Evolutionary conservation across 2,329 filamentous ascomycete genomes (phyloP), one percentile per base, ranked within the genome.

Genomic region (Daldinia eschscholtzii): DNA sequence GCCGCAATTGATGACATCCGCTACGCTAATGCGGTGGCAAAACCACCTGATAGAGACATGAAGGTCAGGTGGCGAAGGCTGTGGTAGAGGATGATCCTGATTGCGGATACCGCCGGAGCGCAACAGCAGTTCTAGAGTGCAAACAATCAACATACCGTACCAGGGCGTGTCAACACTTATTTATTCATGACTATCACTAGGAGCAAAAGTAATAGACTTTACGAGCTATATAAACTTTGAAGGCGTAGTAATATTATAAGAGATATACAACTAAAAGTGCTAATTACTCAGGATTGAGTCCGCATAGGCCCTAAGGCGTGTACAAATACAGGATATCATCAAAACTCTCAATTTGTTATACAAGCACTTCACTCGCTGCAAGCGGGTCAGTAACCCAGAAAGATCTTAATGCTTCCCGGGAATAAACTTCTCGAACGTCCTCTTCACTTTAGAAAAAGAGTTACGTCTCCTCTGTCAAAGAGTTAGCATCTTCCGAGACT

Each of bases 371-470:
- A 37, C 42, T 18, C 55, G 42, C 18, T 23, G 7, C 6, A 28
- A n/a, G 20, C 30, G 20, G 5, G 30, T 44, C 18, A 28, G 52
- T 20, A 53, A 33, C 33, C 5, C 3, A 18, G 20, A 7, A 39
- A 15, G 26, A 30, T 20, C 39, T 73, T 48, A 76, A 71, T 76
- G 73, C 61, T 71, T 74, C 13, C 74, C 74, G 6, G 75, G 73
- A 10, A 76, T 65, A 23, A 77, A 56, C 57, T 73, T 76, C 33
- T 74, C 74, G 9, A 76, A 50, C 3, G 70, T 75, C 41, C 70
- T 71, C 69, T 74, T 76, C 20, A 76, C 59, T 39, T 74, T 76
- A 23, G 61, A 62, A 5, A 68, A 46, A 15, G 67, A 62, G 13
- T 42, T 28, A 12, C 60, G 65, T 35, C 58, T 56, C 50, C 71